phyloP scores from a whole-genome alignment of 805 yeast genomes.

The Kockiozyma suomiensis region DNA sequence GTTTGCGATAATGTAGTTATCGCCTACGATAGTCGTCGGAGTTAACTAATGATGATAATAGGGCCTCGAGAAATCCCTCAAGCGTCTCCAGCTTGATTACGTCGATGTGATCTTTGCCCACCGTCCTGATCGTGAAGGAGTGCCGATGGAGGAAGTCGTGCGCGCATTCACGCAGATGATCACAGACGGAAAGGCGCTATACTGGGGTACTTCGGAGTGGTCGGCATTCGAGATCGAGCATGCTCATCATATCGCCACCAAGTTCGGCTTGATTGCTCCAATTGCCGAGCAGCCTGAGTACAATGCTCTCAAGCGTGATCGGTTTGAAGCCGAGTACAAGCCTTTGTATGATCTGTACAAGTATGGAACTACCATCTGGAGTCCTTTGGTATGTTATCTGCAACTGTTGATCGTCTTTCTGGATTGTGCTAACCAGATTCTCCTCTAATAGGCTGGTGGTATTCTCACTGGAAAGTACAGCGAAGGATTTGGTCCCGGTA shows the following conservation, averaged over 20 bases:
- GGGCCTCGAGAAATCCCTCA: slow-evolving; percentile 39
- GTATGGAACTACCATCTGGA: slow-evolving; percentile 43
- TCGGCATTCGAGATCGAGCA: slow-evolving; percentile 42
- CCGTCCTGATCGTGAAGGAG: slow-evolving; percentile 38
- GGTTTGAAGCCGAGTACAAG: slow-evolving; percentile 39
- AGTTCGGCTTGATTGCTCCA: slow-evolving; percentile 41
- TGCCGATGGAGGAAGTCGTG: slow-evolving; percentile 41
- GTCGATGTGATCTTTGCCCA: slow-evolving; percentile 43
- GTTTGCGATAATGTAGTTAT: too few relatives aligned
- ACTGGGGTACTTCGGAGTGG: slow-evolving; percentile 44
- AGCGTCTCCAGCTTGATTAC: slow-evolving; percentile 41
- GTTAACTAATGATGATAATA: not conserved
- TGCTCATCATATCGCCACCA: slow-evolving; percentile 43
- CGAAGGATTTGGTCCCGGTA: slow-evolving; percentile 37
- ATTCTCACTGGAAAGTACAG: slow-evolving; percentile 43
- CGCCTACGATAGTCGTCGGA: too few relatives aligned
- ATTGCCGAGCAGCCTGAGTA: slow-evolving; percentile 42
- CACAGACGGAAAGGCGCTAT: slow-evolving; percentile 40
- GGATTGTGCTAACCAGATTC: too few relatives aligned
- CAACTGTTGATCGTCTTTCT: too few relatives aligned
- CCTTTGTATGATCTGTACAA: slow-evolving; percentile 40
- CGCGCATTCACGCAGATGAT: slow-evolving; percentile 42
- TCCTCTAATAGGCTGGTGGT: slow-evolving; percentile 37
- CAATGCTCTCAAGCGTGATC: slow-evolving; percentile 37
- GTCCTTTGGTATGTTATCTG: slow-evolving; percentile 36